Evolutionary conservation across 1,284 basidiomycete species (phyloP), one percentile per base, ranked within the genome.

Genomic region (Ustilago curta): DNA sequence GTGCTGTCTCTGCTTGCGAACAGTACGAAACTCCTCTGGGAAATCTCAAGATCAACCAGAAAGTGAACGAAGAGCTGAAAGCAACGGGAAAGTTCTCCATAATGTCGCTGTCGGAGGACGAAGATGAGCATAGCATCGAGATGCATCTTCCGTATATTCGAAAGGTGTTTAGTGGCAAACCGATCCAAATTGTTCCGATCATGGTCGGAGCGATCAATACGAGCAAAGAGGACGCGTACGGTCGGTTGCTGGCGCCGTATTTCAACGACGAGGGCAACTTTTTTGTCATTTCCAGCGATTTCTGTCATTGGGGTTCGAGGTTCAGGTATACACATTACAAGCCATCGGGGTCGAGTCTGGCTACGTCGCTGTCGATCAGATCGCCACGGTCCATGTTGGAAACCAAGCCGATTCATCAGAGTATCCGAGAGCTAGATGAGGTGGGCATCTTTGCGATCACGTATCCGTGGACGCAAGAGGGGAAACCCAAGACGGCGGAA

Each of bases 121-220:
- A 96, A 84, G 93, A 92, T 42, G 97, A 99, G 81, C 97, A 99
- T 85, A 95, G 93, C 81, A 91, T 99, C 56, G 97, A 99, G 86
- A 96, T 99, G 93, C 95, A 98, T 78, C 88, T 97, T 14, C 95
- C 95, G 3, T 98, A 96, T 84, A 88, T 99, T 39, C 89, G 92
- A 56, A 94, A 95, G 84, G 87, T 93, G 9, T 97, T 97, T 76
- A 87, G 92, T 83, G 89, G 89, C 93, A 94, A 78, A 75, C 87
- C 93, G 61, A 91, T 98, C 74, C 86, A 87, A 42, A 90, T 99
- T 45, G 91, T 99, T 0, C 97, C 97, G 0, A 91, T 99, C 57
- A 88, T 99, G 16, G 93, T 99, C 3, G 97, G 97, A 0, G 89
- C 91, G 14, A 91, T 97, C 70, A 88, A 89, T 21, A 86, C 88